phyloP scores from a whole-genome alignment of 1,284 basidiomycete species.

The Microbotryomycetes sp. region DNA sequence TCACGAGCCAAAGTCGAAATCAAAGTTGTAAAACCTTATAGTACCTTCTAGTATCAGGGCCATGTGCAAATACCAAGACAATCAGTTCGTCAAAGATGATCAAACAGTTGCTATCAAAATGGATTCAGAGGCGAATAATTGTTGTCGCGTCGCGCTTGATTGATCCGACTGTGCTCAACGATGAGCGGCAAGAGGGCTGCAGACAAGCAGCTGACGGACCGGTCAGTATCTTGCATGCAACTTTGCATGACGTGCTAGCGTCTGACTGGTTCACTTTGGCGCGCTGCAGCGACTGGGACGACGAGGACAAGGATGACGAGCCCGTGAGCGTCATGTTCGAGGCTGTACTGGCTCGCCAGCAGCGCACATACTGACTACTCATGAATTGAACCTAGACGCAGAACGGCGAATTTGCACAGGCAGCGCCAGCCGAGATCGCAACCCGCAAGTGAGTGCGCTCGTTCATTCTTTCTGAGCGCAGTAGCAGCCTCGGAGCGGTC shows the following conservation, averaged over 20 bases:
- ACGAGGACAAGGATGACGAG: constrained; percentile 22
- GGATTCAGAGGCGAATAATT: too few relatives aligned
- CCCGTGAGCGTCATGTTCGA: too few relatives aligned
- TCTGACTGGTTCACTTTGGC: not conserved
- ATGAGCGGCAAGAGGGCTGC: constrained; percentile 28
- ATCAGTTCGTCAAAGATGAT: too few relatives aligned
- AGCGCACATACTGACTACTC: not conserved
- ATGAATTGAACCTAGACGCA: not conserved
- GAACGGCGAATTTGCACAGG: constrained; percentile 9
- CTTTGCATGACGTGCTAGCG: not conserved
- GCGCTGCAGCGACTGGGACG: constrained; percentile 22
- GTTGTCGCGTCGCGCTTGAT: too few relatives aligned
- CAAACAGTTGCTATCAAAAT: too few relatives aligned
- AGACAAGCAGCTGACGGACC: constrained; percentile 33
- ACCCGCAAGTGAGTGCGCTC: constrained; percentile 5
- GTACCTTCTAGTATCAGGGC: too few relatives aligned
- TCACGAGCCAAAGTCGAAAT: not conserved
- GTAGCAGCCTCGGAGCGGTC: too few relatives aligned
- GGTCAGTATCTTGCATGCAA: not conserved
- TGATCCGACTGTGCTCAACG: too few relatives aligned
- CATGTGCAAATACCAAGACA: too few relatives aligned
- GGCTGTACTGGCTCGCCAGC: too few relatives aligned
- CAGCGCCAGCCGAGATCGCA: constrained; percentile 10
- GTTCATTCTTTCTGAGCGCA: not conserved
- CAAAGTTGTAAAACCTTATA: not conserved